These are phyloP conservation scores for Talaromyces atroroseus DNA, from an alignment of 2,329 filamentous ascomycete genomes.

Conservation along the genomic window DNA sequence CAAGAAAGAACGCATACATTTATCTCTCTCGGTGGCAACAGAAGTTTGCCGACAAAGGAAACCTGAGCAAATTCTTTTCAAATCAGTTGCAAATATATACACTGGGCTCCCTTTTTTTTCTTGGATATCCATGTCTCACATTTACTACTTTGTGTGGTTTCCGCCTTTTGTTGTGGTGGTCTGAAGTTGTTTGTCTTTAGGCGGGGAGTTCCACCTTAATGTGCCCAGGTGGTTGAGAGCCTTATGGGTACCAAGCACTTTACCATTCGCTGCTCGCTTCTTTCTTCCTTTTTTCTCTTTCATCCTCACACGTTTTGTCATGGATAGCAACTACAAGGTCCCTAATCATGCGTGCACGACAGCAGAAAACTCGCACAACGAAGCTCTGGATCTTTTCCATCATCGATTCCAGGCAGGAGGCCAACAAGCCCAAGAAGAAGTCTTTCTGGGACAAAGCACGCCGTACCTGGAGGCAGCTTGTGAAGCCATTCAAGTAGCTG, in stretches of 20 bases:
- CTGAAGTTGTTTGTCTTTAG: neutral
- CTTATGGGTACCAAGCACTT: neutral
- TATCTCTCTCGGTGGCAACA: neutral
- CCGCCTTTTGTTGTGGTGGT: conserved; percentile 11
- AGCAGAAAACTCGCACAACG: neutral
- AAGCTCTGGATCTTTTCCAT: conserved; percentile 13
- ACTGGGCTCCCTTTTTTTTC: neutral
- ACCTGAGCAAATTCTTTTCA: neutral
- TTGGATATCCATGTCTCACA: conserved; percentile 9
- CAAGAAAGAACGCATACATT: neutral
- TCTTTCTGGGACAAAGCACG: conserved; percentile 4
- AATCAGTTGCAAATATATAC: neutral
- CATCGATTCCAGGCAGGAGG: conserved; percentile 7
- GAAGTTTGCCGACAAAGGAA: neutral
- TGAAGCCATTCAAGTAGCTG: neutral
- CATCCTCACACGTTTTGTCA: neutral
- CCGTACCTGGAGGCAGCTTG: conserved; percentile 2
- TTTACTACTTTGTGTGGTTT: conserved; percentile 14
- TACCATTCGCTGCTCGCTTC: neutral
- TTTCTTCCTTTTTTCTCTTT: neutral
- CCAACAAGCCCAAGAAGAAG: conserved; percentile 1
- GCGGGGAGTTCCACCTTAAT: neutral
- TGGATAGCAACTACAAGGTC: neutral
- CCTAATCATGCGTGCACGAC: neutral
- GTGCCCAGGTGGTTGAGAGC: neutral